These are phyloP conservation scores for Gyromitra esculenta DNA, from an alignment of 2,329 filamentous ascomycete genomes.

Conservation along the genomic window DNA sequence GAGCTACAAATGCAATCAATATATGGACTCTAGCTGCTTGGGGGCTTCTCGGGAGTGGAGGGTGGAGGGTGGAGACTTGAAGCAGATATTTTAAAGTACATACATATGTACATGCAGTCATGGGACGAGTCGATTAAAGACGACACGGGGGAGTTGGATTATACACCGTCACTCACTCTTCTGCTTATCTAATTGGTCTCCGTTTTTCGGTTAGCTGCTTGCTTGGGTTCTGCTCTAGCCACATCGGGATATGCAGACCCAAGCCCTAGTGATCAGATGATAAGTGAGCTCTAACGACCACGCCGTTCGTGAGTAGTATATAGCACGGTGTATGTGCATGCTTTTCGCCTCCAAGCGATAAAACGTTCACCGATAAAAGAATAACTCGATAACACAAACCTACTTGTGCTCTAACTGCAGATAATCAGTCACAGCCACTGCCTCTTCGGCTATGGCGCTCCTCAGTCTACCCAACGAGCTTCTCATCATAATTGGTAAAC, in stretches of 20 bases:
- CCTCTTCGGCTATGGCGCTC: not conserved
- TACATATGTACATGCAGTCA: not conserved
- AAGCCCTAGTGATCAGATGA: too few species aligned
- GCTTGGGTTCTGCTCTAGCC: too few species aligned
- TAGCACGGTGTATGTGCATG: too few species aligned
- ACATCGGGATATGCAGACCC: too few species aligned
- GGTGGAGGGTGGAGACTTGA: not conserved
- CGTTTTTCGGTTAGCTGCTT: too few species aligned
- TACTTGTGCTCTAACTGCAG: not conserved
- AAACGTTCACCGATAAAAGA: not conserved
- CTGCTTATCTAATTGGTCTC: too few species aligned
- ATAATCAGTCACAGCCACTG: not conserved
- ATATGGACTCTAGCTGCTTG: not conserved
- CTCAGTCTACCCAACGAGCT: constrained; percentile 2
- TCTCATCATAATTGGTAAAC: not conserved
- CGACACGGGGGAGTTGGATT: too few species aligned
- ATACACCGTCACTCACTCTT: too few species aligned
- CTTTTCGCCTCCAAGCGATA: too few species aligned
- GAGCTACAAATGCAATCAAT: not conserved
- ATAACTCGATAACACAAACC: not conserved
- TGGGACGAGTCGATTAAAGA: not conserved
- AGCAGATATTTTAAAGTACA: too few species aligned
- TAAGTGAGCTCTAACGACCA: too few species aligned
- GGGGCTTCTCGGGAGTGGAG: not conserved
- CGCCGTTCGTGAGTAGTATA: too few species aligned